A percentile compares a stretch with the other conserved stretches of the same genome.
Conservation (phyloP, 495 filamentous ascomycete genomes). For the Tirmania nivea region DNA sequence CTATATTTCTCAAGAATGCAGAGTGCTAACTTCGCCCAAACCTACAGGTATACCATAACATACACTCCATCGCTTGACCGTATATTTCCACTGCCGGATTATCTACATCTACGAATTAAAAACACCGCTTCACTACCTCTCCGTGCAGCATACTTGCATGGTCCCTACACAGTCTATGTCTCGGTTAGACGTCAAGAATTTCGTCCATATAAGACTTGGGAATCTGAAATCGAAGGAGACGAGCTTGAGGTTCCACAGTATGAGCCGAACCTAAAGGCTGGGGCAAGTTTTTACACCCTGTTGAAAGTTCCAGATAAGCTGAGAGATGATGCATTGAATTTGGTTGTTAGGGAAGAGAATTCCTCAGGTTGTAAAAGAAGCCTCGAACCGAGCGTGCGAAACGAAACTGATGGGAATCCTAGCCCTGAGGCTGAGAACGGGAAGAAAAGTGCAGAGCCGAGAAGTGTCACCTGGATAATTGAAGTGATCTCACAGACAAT, state of each 20-base stretch:
- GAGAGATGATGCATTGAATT: conserved; percentile 1
- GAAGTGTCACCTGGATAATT: conserved; percentile 64
- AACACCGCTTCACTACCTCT: conserved; percentile 81
- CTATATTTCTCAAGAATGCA: not conserved
- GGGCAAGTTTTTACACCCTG: conserved; percentile 56
- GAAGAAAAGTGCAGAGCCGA: conserved; percentile 13
- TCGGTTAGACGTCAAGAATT: conserved; percentile 33
- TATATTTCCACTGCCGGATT: conserved; percentile 58
- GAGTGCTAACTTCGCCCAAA: not conserved
- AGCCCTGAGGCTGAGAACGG: conserved; percentile 11
- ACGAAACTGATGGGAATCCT: conserved; percentile 20
- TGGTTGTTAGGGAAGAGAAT: conserved; percentile 7
- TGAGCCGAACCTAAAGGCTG: conserved; percentile 89
- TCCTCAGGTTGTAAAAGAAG: too few species aligned
- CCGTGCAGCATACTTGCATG: conserved; percentile 86
- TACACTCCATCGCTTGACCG: conserved; percentile 78
- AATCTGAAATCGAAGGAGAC: conserved; percentile 4
- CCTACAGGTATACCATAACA: conserved; percentile 53
- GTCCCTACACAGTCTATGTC: conserved; percentile 75
- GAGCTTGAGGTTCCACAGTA: conserved; percentile 25
- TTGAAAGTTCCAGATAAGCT: conserved; percentile 47
- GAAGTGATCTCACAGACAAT: conserved; percentile 82
- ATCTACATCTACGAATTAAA: conserved; percentile 64
- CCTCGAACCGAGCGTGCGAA: too few species aligned
- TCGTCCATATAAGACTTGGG: conserved; percentile 6